Base-by-base conservation (phyloP, 345 rosid genomes). In the Moringa oleifera region DNA sequence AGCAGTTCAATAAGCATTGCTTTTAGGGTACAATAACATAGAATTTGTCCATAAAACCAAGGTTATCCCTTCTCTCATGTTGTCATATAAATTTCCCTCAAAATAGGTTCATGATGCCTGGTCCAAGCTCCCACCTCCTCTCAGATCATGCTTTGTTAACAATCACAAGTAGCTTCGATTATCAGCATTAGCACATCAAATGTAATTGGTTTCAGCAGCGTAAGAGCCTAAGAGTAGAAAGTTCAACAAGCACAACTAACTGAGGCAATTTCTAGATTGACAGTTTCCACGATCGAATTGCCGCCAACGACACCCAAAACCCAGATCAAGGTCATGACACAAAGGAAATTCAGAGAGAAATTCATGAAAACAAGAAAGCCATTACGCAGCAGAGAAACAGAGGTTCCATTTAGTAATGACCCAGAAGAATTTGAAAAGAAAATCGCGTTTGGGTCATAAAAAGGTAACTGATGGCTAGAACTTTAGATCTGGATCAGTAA, bases 401-500 rank as follows among this genome's bases (percentile, higher is more conserved):
- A 20, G 23, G 20, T 17, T 62, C 12, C 11, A 45, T 13, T 63
- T 55, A 31, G 45, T 25, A 58, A 51, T 68, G 55, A 50, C 54
- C 57, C 19, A 28, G 28, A 59, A 37, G 18, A 25, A 61, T 23
- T 54, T 22, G 33, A 46, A 55, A 23, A 58, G 57, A 45, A 54
- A 2, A 20, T 6, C 16, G 22, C 25, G 50, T 25, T 50, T 19
- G 17, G 37, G 5, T 25, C 59, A 61, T 23, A 33, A 47, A 31
- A 70, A 45, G 47, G 51, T 36, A 57, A 65, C 45, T 33, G 49
- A 33, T 59, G 24, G 2, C 31, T 22, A 7, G 24, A 60, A 58
- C 55, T 55, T 72, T 68, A 78, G 84, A 85, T 85, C 84, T 70
- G 76, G 50, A 54, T 31, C 59, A 47, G 23, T 23, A 24, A 70